Base-by-base conservation (phyloP, 1,284 basidiomycete species). In the Cystobasidiaceae sp. region DNA sequence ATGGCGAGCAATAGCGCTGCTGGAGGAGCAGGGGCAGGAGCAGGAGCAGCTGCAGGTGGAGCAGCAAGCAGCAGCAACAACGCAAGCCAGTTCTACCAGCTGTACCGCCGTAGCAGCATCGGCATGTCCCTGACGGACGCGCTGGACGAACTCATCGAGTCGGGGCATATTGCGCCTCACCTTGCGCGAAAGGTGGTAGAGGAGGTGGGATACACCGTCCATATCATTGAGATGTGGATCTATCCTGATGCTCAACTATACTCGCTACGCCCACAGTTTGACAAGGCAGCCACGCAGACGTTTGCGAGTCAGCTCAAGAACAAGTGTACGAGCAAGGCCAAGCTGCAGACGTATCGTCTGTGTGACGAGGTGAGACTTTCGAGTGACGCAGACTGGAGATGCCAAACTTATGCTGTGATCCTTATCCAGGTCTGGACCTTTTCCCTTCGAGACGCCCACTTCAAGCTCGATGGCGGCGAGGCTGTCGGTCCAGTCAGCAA, bases 51-150 rank as follows among this genome's bases (percentile, higher is more conserved):
- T 17, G 11, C 58, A 33, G 44, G 44, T 19, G 32, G 15, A 45
- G 46, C 46, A 34, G 34, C 28, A 4, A 33, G 17, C 33, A 49
- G 54, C 9, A 54, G 34, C 37, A 54, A 54, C 21, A 44, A 37
- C 28, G 39, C 48, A 4, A 45, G 30, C 7, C 57, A 67, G 32
- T 69, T 59, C 58, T 69, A 65, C 28, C 66, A 69, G 46, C 66
- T 69, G 17, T 69, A 69, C 54, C 67, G 68, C 28, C 51, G 52
- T 19, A 50, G 27, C 65, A 97, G 94, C 71, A 91, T 97, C 78
- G 94, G 94, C 44, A 91, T 93, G 82, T 92, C 94, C 49, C 83
- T 98, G 62, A 97, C 94, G n/a, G 94, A 98, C 81, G 93, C 94
- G 69, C 85, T 98, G 72, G 94, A 98, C 79, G 94, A 98, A 80